Conservation (phyloP, 148 eudicot species). For the Silene latifolia region DNA sequence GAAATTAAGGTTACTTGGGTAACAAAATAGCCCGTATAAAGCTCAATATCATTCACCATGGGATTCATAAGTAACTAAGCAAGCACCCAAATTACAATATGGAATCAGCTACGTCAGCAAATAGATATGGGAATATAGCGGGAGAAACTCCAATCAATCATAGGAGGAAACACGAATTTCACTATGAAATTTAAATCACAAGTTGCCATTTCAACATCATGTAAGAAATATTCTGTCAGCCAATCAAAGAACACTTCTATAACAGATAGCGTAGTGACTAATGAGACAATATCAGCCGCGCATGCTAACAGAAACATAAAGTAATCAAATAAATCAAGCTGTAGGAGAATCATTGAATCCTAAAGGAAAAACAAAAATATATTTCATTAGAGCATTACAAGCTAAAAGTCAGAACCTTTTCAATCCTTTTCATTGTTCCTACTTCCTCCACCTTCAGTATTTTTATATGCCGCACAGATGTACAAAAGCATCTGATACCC, state of each 20-base stretch:
- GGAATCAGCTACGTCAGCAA: not conserved
- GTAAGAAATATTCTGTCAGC: not conserved
- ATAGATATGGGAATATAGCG: not conserved
- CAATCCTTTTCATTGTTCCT: not conserved
- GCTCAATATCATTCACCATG: not conserved
- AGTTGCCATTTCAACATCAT: slow-evolving; percentile 5
- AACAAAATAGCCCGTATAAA: not conserved
- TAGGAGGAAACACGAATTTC: not conserved
- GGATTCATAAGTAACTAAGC: not conserved
- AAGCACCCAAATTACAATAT: not conserved
- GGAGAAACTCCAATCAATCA: not conserved
- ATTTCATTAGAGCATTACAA: not conserved
- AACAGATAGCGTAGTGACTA: not conserved
- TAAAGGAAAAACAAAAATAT: not conserved
- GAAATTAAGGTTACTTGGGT: not conserved
- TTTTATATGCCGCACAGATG: slow-evolving; percentile 10
- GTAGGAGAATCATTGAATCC: not conserved
- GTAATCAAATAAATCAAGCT: slow-evolving; percentile 4
- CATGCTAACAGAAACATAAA: not conserved
- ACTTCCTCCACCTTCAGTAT: not conserved
- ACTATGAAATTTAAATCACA: not conserved
- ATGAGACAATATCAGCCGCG: not conserved
- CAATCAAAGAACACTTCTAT: not conserved
- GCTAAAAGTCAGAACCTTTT: slow-evolving; percentile 10
- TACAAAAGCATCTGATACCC: slow-evolving; percentile 23